Base-by-base conservation (phyloP, 2,329 filamentous ascomycete genomes). In the Chaetomium sp. region DNA sequence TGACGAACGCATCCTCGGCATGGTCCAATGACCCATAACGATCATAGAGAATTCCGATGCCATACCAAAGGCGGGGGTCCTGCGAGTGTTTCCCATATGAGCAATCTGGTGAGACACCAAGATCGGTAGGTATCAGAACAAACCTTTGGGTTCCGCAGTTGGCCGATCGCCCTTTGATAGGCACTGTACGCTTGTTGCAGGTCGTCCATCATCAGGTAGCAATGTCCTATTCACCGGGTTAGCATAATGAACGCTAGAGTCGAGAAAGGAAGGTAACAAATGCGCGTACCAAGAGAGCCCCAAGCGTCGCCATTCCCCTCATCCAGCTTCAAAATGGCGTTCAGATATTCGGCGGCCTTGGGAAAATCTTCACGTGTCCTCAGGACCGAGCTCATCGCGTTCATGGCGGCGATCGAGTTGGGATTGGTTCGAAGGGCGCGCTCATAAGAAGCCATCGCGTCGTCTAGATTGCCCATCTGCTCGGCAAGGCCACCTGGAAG, bases 61-160 rank as follows among this genome's bases (percentile, higher is more conserved):
- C 94, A 67, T 99, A 99, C 94, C 94, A 99, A 9, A 99, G 79
- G 74, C 96, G 96, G 3, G 94, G 94, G 67, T 99, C 94, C 87
- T 65, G 6, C 91, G 44, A 32, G 11, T 42, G 48, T 45, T 19
- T 35, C 33, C 12, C 32, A 54, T 6, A 59, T 48, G 45, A 51
- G 38, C 56, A 38, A 27, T 27, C 19, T 27, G 19, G 19, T 32
- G 48, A 55, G 42, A 37, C 49, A 45, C 6, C 14, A 37, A 11
- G 40, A 6, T 14, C 37, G 45, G 27, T 9, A 14, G 36, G 27
- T 34, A 46, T 5, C 32, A n/a, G 8, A 10, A 70, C 77, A 60
- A 73, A 92, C 89, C 82, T 96, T 97, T 1, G 92, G 91, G 69
- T 96, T 92, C 49, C 87, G 84, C 42, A 99, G 78, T 71, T 97